A percentile compares a stretch with the other conserved stretches of the same genome.
phyloP scores from a whole-genome alignment of 1,284 basidiomycete genomes.

The Irpex lacteus region DNA sequence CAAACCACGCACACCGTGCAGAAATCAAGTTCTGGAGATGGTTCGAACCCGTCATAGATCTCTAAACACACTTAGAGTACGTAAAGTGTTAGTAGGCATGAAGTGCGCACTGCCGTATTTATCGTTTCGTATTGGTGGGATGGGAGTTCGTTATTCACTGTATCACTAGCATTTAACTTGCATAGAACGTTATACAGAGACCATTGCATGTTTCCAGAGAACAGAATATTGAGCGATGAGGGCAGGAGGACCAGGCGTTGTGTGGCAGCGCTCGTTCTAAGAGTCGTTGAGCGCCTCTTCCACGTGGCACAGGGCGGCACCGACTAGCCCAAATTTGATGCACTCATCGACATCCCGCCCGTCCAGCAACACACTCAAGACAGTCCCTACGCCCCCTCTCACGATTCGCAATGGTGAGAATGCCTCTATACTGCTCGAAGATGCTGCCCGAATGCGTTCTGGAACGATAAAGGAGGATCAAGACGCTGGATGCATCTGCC shows the following conservation, averaged over 20 bases:
- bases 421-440: not conserved
- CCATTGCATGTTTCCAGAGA: too few species aligned
- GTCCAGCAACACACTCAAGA: slow-evolving; percentile 9
- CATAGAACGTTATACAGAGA: too few species aligned
- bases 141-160: too few species aligned
- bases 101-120: too few species aligned
- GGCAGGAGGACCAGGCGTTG: too few species aligned
- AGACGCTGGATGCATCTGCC: slow-evolving; percentile 18
- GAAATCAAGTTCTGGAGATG: not conserved
- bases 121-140: too few species aligned
- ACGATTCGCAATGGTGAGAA: slow-evolving; percentile 22
- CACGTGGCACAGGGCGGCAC: slow-evolving; percentile 9
- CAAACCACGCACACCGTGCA: slow-evolving; percentile 1
- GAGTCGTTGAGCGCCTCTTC: not conserved
- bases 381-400: slow-evolving; percentile 7
- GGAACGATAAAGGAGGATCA: not conserved
- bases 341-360: slow-evolving; percentile 11
- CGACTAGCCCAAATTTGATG: slow-evolving; percentile 1
- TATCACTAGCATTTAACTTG: too few species aligned
- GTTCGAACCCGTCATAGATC: not conserved
- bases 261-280: too few species aligned
- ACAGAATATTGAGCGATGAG: too few species aligned
- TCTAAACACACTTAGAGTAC: not conserved
- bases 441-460: slow-evolving; percentile 7
- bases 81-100: not conserved